Evolutionary conservation across 495 filamentous ascomycete genomes (phyloP).

Genomic region (Xylaria bambusicola): DNA sequence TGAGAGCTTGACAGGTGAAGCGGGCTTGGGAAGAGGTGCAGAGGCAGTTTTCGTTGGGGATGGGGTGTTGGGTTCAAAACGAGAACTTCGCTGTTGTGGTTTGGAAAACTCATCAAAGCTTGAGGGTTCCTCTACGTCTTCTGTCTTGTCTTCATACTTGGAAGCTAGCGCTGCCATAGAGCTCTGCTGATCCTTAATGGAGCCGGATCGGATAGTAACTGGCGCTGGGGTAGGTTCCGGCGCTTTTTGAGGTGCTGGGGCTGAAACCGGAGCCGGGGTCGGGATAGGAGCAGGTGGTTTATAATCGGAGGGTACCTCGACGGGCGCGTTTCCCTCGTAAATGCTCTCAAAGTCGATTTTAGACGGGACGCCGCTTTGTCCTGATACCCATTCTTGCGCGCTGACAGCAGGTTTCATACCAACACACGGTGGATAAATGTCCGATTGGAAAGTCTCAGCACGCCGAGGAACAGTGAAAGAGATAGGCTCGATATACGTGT

Average conservation of each 20-base stretch:
- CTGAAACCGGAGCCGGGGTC: constrained; percentile 49
- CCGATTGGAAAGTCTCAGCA: constrained; percentile 95
- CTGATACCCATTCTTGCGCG: constrained; percentile 79
- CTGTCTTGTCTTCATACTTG: constrained; percentile 76
- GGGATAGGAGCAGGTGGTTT: constrained; percentile 58
- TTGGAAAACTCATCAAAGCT: constrained; percentile 84
- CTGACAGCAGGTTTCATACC: constrained; percentile 79
- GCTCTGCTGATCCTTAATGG: constrained; percentile 77
- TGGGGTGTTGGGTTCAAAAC: constrained; percentile 32
- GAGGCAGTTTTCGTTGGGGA: constrained; percentile 40
- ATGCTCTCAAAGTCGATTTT: constrained; percentile 93
- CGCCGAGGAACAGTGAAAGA: constrained; percentile 95
- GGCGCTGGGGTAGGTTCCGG: constrained; percentile 53
- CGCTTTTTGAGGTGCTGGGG: constrained; percentile 57
- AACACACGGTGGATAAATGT: constrained; percentile 86
- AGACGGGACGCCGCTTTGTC: constrained; percentile 77
- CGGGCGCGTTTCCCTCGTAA: constrained; percentile 77
- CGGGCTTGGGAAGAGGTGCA: constrained; percentile 33
- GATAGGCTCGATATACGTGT: constrained; percentile 90
- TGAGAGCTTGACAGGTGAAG: constrained; percentile 37
- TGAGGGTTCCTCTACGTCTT: constrained; percentile 65
- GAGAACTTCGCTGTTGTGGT: constrained; percentile 41
- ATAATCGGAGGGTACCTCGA: constrained; percentile 71
- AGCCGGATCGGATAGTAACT: constrained; percentile 54
- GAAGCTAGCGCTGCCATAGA: constrained; percentile 81